Percentiles rank a stretch among this genome's conserved stretches.
phyloP scores from a whole-genome alignment of 2,329 filamentous ascomycete genomes.

The Pleurostoma richardsiae region DNA sequence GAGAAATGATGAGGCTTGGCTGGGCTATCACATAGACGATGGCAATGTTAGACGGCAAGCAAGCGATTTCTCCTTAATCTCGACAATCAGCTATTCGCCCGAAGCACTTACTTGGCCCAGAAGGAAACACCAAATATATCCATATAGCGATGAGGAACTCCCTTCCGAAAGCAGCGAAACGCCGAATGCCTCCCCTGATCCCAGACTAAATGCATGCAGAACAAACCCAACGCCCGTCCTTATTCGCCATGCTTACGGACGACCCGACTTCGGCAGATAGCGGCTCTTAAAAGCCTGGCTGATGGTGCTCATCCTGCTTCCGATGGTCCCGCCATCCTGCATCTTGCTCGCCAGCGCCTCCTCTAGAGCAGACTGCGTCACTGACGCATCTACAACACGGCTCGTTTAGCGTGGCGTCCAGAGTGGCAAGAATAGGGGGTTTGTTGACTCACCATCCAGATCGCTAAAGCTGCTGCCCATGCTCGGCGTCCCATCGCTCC shows the following conservation, averaged over 20 bases:
- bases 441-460: constrained; percentile 57
- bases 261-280: constrained; percentile 35
- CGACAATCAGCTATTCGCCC: no score
- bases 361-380: constrained; percentile 76
- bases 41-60: no score
- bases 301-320: constrained; percentile 62
- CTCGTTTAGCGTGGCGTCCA: constrained; percentile 7
- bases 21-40: no score
- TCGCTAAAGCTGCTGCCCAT: constrained; percentile 87
- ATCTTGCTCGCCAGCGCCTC: constrained; percentile 72
- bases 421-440: constrained; percentile 1
- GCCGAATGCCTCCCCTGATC: no score
- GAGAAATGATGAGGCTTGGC: no score
- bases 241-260: background rate
- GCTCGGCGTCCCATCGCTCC: constrained; percentile 69
- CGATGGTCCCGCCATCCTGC: constrained; percentile 52
- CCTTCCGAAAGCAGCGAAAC: no score
- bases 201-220: no score
- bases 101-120: no score
- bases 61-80: no score
- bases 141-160: no score
- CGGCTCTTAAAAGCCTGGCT: constrained; percentile 62
- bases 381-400: constrained; percentile 59
- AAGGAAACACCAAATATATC: no score
- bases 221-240: no score